Conservation (phyloP, 805 yeast species). For the Dipodascus geniculatus region DNA sequence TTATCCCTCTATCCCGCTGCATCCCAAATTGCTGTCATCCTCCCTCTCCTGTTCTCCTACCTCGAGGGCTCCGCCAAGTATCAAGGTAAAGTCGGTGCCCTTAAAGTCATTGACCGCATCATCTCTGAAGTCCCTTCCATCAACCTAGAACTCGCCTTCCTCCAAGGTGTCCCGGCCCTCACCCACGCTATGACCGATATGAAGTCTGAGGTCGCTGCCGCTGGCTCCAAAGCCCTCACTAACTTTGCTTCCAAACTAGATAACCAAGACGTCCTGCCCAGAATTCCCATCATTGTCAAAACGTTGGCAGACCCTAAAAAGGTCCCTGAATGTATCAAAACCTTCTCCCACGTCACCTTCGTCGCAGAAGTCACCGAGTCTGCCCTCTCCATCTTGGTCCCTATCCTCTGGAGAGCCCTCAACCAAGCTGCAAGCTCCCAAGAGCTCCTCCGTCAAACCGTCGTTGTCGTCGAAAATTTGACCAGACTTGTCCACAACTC, state of each 20-base stretch:
- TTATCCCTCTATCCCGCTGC: constrained; percentile 63
- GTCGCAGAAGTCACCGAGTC: constrained; percentile 99
- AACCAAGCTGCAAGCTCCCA: constrained; percentile 82
- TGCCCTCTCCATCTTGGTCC: constrained; percentile 79
- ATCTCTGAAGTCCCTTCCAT: constrained; percentile 76
- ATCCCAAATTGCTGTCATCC: constrained; percentile 60
- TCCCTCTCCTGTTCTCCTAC: constrained; percentile 50
- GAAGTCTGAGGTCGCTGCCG: constrained; percentile 89
- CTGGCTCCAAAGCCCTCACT: constrained; percentile 60
- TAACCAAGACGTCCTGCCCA: constrained; percentile 81
- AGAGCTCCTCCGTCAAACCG: constrained; percentile 94
- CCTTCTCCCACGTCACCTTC: constrained; percentile 86
- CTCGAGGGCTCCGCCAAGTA: constrained; percentile 80
- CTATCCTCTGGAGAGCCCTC: constrained; percentile 82
- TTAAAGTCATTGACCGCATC: constrained; percentile 60
- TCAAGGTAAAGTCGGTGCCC: constrained; percentile 79
- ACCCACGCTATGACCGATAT: constrained; percentile 89
- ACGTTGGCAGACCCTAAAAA: constrained; percentile 85
- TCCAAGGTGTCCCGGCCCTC: constrained; percentile 67
- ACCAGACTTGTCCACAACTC: constrained; percentile 92
- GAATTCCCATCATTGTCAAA: constrained; percentile 71
- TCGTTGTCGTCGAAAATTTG: constrained; percentile 88
- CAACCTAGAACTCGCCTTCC: constrained; percentile 70
- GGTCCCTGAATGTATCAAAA: constrained; percentile 80
- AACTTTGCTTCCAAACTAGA: constrained; percentile 74